Evolutionary conservation across 208 protist genomes (phyloP).

Genomic region (Herpetomonas samuelpessoai): DNA sequence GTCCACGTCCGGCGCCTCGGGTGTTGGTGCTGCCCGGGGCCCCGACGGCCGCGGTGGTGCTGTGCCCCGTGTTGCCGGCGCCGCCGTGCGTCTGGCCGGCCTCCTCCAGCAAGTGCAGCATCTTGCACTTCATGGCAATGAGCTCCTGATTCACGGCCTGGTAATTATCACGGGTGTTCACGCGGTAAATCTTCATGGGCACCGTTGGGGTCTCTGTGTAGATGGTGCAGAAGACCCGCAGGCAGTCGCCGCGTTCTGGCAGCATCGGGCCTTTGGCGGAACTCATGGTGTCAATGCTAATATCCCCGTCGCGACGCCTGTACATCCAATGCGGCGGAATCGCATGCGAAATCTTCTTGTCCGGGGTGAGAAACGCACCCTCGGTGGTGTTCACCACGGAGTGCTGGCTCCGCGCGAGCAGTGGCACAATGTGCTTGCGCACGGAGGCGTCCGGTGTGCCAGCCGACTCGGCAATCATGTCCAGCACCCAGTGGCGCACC

Average conservation of each 20-base stretch:
- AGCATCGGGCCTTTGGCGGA: slow-evolving; percentile 29
- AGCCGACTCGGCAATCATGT: slow-evolving; percentile 58
- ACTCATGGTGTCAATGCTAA: slow-evolving; percentile 55
- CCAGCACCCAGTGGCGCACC: slow-evolving; percentile 69
- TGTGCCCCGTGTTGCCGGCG: neutral
- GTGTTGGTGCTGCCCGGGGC: neutral
- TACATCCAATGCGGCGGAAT: slow-evolving; percentile 74
- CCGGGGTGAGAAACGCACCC: slow-evolving; percentile 43
- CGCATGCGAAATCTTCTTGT: slow-evolving; percentile 41
- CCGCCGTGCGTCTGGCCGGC: neutral
- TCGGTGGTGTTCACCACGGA: slow-evolving; percentile 46
- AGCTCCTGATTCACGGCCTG: slow-evolving; percentile 64
- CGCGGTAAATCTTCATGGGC: slow-evolving; percentile 42
- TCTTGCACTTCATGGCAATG: slow-evolving; percentile 50
- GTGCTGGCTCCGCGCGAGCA: slow-evolving; percentile 70
- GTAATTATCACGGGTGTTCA: slow-evolving; percentile 73
- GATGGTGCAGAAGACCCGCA: slow-evolving; percentile 76
- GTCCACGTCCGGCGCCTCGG: too few species aligned
- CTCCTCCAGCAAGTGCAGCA: slow-evolving; percentile 32
- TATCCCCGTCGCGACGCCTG: slow-evolving; percentile 16
- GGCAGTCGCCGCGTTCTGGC: slow-evolving; percentile 50
- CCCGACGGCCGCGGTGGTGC: neutral
- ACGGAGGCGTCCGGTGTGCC: slow-evolving; percentile 7
- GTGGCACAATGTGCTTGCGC: slow-evolving; percentile 41
- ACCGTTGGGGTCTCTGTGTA: slow-evolving; percentile 54